phyloP scores from a whole-genome alignment of 371 early-diverging fungal species.

The Mucor piriformis region DNA sequence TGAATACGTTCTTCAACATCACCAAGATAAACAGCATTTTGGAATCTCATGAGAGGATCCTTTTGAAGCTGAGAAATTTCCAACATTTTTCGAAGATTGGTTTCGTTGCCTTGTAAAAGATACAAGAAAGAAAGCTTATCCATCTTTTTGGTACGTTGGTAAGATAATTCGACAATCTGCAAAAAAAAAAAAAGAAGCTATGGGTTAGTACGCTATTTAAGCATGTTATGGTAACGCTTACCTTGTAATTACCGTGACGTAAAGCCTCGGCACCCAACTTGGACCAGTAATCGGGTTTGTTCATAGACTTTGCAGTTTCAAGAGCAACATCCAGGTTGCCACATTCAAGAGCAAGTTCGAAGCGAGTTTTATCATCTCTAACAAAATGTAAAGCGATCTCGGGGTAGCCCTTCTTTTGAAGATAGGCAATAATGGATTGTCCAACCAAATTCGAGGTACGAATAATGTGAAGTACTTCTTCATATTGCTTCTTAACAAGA shows the following conservation, averaged over 20 bases:
- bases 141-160: conserved; percentile 87
- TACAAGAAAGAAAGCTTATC: conserved; percentile 94
- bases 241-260: conserved; percentile 84
- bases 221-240: not conserved
- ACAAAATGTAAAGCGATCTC: conserved; percentile 99
- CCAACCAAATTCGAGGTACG: conserved; percentile 96
- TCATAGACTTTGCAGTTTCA: conserved; percentile 87
- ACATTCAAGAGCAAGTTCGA: conserved; percentile 96
- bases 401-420: conserved; percentile 98
- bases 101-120: conserved; percentile 84
- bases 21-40: conserved; percentile 87
- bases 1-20: conserved; percentile 85
- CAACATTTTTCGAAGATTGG: conserved; percentile 89
- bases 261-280: conserved; percentile 87
- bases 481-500: conserved; percentile 86
- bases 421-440: conserved; percentile 96
- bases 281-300: conserved; percentile 87
- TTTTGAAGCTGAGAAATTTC: conserved; percentile 86
- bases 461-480: conserved; percentile 93
- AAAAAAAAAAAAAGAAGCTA: conserved; percentile 4
- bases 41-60: conserved; percentile 85
- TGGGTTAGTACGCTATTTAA: not conserved
- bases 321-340: conserved; percentile 93
- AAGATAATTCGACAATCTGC: conserved; percentile 85
- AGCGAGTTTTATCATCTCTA: conserved; percentile 91